Percentiles rank a stretch among this genome's conserved stretches.
Evolutionary conservation across 352 stramenopile species (phyloP).

Genomic region (Pythium apleroticum): DNA sequence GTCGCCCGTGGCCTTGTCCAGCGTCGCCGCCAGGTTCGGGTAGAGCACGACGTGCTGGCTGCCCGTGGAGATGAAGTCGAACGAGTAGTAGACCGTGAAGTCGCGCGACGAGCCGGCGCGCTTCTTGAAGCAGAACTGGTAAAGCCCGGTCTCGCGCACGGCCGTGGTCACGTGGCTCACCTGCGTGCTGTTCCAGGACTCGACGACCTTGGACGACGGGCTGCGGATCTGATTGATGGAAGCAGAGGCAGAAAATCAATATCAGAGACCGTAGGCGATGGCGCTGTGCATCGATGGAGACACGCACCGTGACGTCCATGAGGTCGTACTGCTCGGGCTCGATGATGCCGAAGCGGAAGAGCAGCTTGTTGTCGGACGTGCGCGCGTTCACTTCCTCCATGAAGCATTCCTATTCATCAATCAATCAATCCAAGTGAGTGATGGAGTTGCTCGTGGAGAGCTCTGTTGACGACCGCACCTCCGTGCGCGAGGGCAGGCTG

Average conservation of each 20-base stretch:
- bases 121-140: slow-evolving; percentile 78
- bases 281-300: neutral
- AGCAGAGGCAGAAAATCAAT: neutral
- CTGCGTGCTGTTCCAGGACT: slow-evolving; percentile 62
- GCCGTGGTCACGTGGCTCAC: slow-evolving; percentile 48
- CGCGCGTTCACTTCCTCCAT: slow-evolving; percentile 32
- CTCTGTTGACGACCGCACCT: slow-evolving; percentile 10
- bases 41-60: slow-evolving; percentile 56
- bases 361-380: slow-evolving; percentile 34
- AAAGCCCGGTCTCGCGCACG: slow-evolving; percentile 76
- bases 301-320: slow-evolving; percentile 30
- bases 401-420: slow-evolving; percentile 31
- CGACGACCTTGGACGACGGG: slow-evolving; percentile 24
- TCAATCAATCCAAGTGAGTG: neutral
- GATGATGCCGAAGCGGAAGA: slow-evolving; percentile 37
- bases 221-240: slow-evolving; percentile 27
- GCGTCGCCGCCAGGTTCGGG: slow-evolving; percentile 60
- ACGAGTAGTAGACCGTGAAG: slow-evolving; percentile 74
- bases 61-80: slow-evolving; percentile 76
- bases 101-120: slow-evolving; percentile 51
- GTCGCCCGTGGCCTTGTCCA: slow-evolving; percentile 45
- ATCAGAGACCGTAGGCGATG: neutral
- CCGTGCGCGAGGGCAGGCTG: slow-evolving; percentile 25
- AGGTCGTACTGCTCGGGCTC: slow-evolving; percentile 31
- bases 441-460: neutral